Percentiles rank a stretch among this genome's conserved stretches.
These are phyloP conservation scores for Astraeus odoratus DNA, from an alignment of 768 basidiomycete species.

Conservation along the genomic window DNA sequence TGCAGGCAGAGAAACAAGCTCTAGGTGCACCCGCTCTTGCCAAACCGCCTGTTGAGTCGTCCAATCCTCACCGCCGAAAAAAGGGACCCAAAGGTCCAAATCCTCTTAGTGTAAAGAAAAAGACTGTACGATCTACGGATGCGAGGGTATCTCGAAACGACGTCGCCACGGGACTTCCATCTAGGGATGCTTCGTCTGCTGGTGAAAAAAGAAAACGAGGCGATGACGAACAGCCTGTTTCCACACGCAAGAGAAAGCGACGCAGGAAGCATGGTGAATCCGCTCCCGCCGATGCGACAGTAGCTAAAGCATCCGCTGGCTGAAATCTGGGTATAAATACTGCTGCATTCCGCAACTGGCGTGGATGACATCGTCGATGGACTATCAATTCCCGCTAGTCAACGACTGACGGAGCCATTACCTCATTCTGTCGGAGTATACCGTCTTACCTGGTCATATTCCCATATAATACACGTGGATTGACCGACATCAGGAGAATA, in stretches of 20 bases:
- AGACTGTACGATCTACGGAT: slow-evolving; percentile 32
- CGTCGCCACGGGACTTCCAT: too few relatives aligned
- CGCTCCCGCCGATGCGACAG: too few relatives aligned
- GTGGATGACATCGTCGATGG: too few relatives aligned
- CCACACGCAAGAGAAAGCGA: slow-evolving; percentile 19
- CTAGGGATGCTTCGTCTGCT: neutral
- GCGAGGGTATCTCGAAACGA: neutral
- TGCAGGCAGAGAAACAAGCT: slow-evolving; percentile 58
- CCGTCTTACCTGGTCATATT: too few relatives aligned
- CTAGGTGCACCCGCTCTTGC: slow-evolving; percentile 41
- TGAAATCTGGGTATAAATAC: too few relatives aligned
- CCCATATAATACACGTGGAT: too few relatives aligned
- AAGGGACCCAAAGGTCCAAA: slow-evolving; percentile 85
- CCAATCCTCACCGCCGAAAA: slow-evolving; percentile 43
- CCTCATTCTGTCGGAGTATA: too few relatives aligned
- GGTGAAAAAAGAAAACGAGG: slow-evolving; percentile 17
- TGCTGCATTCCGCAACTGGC: too few relatives aligned
- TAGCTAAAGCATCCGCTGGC: too few relatives aligned
- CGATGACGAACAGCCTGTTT: neutral
- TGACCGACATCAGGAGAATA: too few relatives aligned
- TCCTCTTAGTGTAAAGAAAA: slow-evolving; percentile 90
- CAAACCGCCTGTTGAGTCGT: slow-evolving; percentile 31
- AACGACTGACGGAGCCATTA: too few relatives aligned
- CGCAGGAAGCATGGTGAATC: slow-evolving; percentile 12
- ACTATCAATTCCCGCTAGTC: too few relatives aligned